Percentiles rank a stretch among this genome's conserved stretches.
Evolutionary conservation across 2,329 filamentous ascomycete species (phyloP).

Genomic region (Fonsecaea pugnacius): DNA sequence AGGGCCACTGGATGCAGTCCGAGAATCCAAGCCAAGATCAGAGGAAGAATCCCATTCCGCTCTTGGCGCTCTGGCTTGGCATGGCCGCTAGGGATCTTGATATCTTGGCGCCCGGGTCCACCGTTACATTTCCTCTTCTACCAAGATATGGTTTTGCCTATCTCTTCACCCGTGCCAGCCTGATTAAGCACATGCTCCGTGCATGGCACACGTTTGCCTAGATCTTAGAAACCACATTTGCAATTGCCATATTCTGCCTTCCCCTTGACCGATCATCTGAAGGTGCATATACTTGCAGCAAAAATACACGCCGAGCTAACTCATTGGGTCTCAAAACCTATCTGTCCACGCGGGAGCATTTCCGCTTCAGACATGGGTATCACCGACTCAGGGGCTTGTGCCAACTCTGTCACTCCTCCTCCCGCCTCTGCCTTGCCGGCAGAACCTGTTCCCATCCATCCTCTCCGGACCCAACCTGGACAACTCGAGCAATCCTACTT

Average conservation of each 20-base stretch:
- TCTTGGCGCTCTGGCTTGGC: conserved; percentile 15
- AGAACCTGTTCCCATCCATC: conserved; percentile 1
- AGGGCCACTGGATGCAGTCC: not conserved
- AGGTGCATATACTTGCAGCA: not conserved
- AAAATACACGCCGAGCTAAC: not conserved
- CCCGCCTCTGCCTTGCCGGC: not conserved
- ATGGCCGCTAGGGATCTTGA: not conserved
- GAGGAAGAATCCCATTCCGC: conserved; percentile 10
- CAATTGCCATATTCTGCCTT: not conserved
- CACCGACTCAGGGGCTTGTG: not conserved
- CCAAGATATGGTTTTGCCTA: not conserved
- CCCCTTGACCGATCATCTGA: conserved; percentile 15
- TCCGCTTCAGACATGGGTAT: not conserved
- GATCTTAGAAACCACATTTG: not conserved
- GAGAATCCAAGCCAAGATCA: not conserved
- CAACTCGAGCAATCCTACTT: not conserved
- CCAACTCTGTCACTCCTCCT: not conserved
- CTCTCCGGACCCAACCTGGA: conserved; percentile 5
- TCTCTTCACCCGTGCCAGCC: not conserved
- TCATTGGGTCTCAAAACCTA: not conserved
- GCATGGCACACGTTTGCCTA: conserved; percentile 5
- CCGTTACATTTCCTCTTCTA: conserved; percentile 9
- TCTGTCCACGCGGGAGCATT: not conserved
- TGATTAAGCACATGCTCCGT: conserved; percentile 8
- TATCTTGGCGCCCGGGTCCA: not conserved